phyloP scores from a whole-genome alignment of 1,284 basidiomycete species.

The Rhodofomes roseus region DNA sequence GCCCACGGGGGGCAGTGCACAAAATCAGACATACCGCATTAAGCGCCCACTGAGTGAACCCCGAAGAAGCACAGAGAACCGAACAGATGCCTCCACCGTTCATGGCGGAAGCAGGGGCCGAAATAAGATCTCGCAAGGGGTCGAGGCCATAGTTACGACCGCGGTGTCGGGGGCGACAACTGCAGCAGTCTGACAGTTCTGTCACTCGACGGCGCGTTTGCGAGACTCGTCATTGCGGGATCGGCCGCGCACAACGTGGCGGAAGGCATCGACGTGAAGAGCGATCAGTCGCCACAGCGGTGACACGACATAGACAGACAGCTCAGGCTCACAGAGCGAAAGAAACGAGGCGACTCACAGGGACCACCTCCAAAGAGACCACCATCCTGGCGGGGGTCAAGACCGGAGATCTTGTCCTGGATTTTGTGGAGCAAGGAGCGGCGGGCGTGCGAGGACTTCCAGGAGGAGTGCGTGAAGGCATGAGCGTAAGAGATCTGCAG shows the following conservation, averaged over 20 bases:
- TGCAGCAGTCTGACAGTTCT: neutral
- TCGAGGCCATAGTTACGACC: no score
- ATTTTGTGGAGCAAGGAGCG: constrained; percentile 16
- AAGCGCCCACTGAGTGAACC: neutral
- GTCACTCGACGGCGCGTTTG: neutral
- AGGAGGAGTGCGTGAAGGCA: constrained; percentile 19
- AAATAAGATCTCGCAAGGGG: neutral
- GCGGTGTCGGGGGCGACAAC: neutral
- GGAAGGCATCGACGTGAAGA: neutral
- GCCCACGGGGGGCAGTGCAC: neutral
- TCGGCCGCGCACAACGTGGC: neutral
- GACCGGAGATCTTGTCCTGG: constrained; percentile 4
- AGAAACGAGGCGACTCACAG: constrained; percentile 1
- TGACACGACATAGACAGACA: no score
- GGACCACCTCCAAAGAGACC: neutral
- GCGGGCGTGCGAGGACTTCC: constrained; percentile 21
- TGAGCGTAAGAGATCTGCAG: constrained; percentile 16
- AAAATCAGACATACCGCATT: neutral
- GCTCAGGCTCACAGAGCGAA: no score
- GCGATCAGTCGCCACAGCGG: neutral
- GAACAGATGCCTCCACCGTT: no score
- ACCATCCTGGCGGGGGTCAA: neutral
- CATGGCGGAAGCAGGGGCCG: neutral
- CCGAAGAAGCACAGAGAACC: neutral
- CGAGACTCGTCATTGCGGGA: neutral